Base-by-base conservation (phyloP, 2,329 filamentous ascomycete species). In the Madurella mycetomatis region DNA sequence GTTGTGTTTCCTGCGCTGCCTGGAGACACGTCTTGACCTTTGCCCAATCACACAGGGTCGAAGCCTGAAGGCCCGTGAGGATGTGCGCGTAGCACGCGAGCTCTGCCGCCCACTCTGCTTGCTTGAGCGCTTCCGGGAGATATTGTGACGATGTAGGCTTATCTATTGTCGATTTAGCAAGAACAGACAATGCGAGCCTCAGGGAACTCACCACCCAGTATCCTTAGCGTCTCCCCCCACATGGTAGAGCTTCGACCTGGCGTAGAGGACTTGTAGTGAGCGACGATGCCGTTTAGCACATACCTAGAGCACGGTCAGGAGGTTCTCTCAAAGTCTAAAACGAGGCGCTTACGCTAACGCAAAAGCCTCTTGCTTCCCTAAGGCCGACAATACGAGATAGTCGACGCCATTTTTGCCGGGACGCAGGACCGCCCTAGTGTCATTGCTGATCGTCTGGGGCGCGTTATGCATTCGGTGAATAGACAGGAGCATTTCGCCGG, bases 11-110 rank as follows among this genome's bases (percentile, higher is more conserved):
- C 49, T 79, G 74, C 12, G 88, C 71, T 43, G 78, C 76, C 12
- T 76, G 71, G 16, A 89, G 69, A 52, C 76, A 79, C 54, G 81
- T 73, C 62, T 76, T 79, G 4, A 88, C 87, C 42, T 77, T 76
- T 11, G 77, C 71, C 84, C 87, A 92, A 57, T 90, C 83, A 41
- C 85, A 87, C 47, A 85, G 81, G 41, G 83, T 85, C 44, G 86
- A 88, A 1, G 83, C 78, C 52, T 87, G 77, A 48, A 94, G 80
- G 3, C 85, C 84, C 25, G 86, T 81, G 16, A 92, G 78, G n/a
- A 90, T 77, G 48, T 86, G 80, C 37, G 90, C 76, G 59, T 90
- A 87, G 66, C 83, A 85, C 55, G 83, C 81, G 8, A 90, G 75
- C 49, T 84, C 78, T 53, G 74, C 77, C 48, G 85, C 81, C 85